These are phyloP conservation scores for Tetratostichococcus sp. DNA, from an alignment of 139 green algal genomes.

Conservation along the genomic window DNA sequence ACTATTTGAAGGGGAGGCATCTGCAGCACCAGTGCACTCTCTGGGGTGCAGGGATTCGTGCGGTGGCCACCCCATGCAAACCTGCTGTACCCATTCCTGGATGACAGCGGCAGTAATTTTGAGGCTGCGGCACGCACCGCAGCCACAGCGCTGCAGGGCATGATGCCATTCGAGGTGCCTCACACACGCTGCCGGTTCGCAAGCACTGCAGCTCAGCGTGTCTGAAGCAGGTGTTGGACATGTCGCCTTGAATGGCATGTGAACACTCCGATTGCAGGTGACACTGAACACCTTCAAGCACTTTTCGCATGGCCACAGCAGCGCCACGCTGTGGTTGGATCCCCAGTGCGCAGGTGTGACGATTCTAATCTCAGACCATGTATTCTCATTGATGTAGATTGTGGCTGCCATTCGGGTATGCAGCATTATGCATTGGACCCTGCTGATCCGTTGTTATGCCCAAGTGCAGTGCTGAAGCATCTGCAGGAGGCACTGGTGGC, in stretches of 20 bases:
- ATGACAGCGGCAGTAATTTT: conserved; percentile 37
- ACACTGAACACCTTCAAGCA: conserved; percentile 15
- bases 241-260: too few relatives aligned
- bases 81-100: conserved; percentile 71
- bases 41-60: conserved; percentile 20
- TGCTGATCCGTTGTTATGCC: too few relatives aligned
- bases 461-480: conserved; percentile 20
- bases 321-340: conserved; percentile 43
- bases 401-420: too few relatives aligned
- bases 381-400: neutral
- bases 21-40: too few relatives aligned
- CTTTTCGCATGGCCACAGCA: conserved; percentile 42
- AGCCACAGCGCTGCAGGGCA: conserved; percentile 6
- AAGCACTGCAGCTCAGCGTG: too few relatives aligned
- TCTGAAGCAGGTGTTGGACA: too few relatives aligned
- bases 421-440: too few relatives aligned
- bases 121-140: conserved; percentile 12
- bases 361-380: too few relatives aligned
- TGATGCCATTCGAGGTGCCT: conserved; percentile 8
- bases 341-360: conserved; percentile 2
- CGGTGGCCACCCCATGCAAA: conserved; percentile 76
- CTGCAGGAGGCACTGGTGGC: conserved; percentile 39
- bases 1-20: too few relatives aligned
- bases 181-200: too few relatives aligned
- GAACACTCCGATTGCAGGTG: too few relatives aligned